A percentile compares a stretch with the other conserved stretches of the same genome.
These are phyloP conservation scores for Sabuloglossum arenarium DNA, from an alignment of 495 filamentous ascomycete species.

Conservation along the genomic window DNA sequence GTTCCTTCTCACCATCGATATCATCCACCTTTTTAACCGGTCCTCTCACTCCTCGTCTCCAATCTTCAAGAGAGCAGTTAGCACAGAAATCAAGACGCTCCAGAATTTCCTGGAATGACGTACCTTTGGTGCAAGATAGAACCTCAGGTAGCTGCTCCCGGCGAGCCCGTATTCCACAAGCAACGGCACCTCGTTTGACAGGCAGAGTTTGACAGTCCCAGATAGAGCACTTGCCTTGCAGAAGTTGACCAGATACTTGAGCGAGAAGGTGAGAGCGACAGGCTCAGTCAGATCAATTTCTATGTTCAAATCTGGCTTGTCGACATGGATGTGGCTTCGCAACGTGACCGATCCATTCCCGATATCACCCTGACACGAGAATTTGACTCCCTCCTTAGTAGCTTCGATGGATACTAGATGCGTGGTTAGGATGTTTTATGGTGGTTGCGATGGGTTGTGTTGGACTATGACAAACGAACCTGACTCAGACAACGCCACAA, in stretches of 20 bases:
- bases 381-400: conserved; percentile 92
- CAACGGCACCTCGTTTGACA: conserved; percentile 91
- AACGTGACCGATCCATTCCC: conserved; percentile 86
- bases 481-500: conserved; percentile 82
- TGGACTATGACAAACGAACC: no score
- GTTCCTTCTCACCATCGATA: not conserved
- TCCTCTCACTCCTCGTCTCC: not conserved
- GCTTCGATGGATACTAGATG: conserved; percentile 77
- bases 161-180: conserved; percentile 75
- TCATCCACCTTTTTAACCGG: not conserved
- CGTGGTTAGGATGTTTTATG: not conserved
- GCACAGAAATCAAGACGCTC: not conserved
- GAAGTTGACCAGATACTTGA: conserved; percentile 99
- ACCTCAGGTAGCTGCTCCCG: conserved; percentile 74
- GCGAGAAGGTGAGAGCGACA: conserved; percentile 88
- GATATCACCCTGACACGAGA: conserved; percentile 85
- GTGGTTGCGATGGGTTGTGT: not conserved
- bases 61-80: not conserved
- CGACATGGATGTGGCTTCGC: conserved; percentile 70
- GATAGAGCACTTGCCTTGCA: conserved; percentile 90
- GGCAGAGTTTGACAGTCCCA: conserved; percentile 62
- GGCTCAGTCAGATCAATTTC: conserved; percentile 82
- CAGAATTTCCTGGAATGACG: conserved; percentile 8
- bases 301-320: conserved; percentile 72
- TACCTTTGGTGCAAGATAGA: conserved; percentile 97